Conservation (phyloP, 2,329 filamentous ascomycete genomes). For the Colletotrichum kahawae region DNA sequence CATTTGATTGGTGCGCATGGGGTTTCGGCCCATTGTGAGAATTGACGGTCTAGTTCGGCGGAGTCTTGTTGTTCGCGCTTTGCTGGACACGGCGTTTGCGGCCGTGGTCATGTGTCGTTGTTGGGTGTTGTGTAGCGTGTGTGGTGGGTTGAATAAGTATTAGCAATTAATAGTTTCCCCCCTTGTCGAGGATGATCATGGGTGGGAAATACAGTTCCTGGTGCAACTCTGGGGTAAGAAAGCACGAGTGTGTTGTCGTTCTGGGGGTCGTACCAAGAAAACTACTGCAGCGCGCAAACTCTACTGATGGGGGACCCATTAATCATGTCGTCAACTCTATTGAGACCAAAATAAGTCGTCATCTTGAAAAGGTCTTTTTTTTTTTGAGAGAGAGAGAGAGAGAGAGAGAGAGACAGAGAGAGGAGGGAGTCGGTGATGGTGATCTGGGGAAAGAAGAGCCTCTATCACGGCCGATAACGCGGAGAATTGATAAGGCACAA, state of each 20-base stretch:
- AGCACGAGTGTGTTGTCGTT: not conserved
- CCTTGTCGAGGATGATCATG: not conserved
- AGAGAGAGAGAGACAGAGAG: too few relatives aligned
- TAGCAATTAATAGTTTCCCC: not conserved
- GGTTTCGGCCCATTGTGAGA: not conserved
- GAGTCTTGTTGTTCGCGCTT: not conserved
- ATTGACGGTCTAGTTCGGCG: not conserved
- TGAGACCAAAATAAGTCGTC: not conserved
- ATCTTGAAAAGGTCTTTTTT: not conserved
- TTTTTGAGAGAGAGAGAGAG: too few relatives aligned
- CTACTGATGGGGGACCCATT: not conserved
- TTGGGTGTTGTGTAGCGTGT: not conserved
- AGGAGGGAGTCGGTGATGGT: not conserved
- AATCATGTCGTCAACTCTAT: not conserved
- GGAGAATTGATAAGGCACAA: not conserved
- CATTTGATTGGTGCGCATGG: not conserved
- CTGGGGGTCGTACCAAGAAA: not conserved
- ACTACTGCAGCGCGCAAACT: not conserved
- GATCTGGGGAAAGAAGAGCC: not conserved
- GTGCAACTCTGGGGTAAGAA: not conserved
- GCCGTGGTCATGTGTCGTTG: not conserved
- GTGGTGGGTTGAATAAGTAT: not conserved
- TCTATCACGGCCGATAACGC: not conserved
- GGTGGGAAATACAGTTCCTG: not conserved
- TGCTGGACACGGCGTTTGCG: not conserved